Conservation (phyloP, 768 basidiomycete species). For the Xerocomus potaroensis region DNA sequence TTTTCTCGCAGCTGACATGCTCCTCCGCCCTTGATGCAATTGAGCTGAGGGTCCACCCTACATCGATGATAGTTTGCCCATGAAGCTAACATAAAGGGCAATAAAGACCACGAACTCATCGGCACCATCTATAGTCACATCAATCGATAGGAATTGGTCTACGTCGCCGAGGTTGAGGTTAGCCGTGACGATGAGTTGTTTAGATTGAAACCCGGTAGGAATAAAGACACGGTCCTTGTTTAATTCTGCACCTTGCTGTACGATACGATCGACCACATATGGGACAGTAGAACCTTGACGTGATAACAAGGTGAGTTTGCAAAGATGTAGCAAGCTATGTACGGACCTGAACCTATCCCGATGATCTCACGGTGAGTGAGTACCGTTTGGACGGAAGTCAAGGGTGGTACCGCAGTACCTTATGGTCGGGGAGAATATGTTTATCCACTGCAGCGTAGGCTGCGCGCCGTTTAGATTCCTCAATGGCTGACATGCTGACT, state of each 20-base stretch:
- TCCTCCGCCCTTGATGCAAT: slow-evolving; percentile 96
- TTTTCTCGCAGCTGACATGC: slow-evolving; percentile 97
- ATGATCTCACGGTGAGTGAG: slow-evolving; percentile 53
- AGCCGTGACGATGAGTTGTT: slow-evolving; percentile 84
- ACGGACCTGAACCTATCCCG: slow-evolving; percentile 78
- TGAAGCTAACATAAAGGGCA: background rate
- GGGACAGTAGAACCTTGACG: slow-evolving; percentile 87
- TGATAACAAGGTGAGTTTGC: background rate
- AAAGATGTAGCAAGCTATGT: background rate
- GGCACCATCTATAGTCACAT: slow-evolving; percentile 97
- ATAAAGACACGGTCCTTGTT: slow-evolving; percentile 86
- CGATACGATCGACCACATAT: slow-evolving; percentile 93
- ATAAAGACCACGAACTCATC: slow-evolving; percentile 67
- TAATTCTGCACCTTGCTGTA: slow-evolving; percentile 68
- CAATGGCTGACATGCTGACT: slow-evolving; percentile 46
- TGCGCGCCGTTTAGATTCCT: slow-evolving; percentile 83
- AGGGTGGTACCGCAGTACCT: slow-evolving; percentile 44
- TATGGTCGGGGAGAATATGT: slow-evolving; percentile 78
- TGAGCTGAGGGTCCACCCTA: slow-evolving; percentile 82
- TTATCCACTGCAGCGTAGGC: slow-evolving; percentile 93
- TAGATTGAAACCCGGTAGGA: slow-evolving; percentile 95
- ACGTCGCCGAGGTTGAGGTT: slow-evolving; percentile 81
- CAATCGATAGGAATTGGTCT: slow-evolving; percentile 82
- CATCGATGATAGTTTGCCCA: background rate
- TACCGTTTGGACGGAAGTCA: background rate